phyloP scores from a whole-genome alignment of 371 early-diverging fungal genomes.

The Mortierella sp. region DNA sequence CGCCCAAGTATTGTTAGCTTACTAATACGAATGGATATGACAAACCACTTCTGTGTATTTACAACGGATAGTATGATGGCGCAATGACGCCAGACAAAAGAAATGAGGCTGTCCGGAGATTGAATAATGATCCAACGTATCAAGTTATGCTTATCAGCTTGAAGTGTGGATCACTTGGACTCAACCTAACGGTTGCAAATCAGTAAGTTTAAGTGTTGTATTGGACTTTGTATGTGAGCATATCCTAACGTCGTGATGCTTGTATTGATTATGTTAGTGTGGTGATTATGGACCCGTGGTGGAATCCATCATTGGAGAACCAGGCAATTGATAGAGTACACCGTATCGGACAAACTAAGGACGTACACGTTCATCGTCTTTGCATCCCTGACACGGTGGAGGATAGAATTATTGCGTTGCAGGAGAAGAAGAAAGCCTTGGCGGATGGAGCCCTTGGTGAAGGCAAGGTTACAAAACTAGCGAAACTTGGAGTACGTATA shows the following conservation, averaged over 20 bases:
- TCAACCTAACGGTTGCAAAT: slow-evolving; percentile 85
- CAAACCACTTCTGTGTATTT: background rate
- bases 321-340: slow-evolving; percentile 84
- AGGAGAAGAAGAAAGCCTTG: slow-evolving; percentile 50
- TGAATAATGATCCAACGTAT: slow-evolving; percentile 63
- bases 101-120: slow-evolving; percentile 58
- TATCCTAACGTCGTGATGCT: too few species aligned
- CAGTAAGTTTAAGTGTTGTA: slow-evolving; percentile 54
- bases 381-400: slow-evolving; percentile 60
- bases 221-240: background rate
- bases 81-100: slow-evolving; percentile 58
- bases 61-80: slow-evolving; percentile 60
- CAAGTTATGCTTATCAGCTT: slow-evolving; percentile 75
- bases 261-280: slow-evolving; percentile 63
- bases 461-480: slow-evolving; percentile 40
- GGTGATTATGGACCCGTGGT: slow-evolving; percentile 85
- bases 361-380: slow-evolving; percentile 62
- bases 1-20: background rate
- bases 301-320: slow-evolving; percentile 87
- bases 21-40: background rate
- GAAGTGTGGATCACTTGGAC: slow-evolving; percentile 78
- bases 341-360: slow-evolving; percentile 74
- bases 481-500: slow-evolving; percentile 45
- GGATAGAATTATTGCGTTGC: slow-evolving; percentile 60
- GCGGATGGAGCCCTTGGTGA: slow-evolving; percentile 52